A percentile compares a stretch with the other conserved stretches of the same genome.
These are phyloP conservation scores for Acer negundo DNA, from an alignment of 345 rosid genomes.

Conservation along the genomic window DNA sequence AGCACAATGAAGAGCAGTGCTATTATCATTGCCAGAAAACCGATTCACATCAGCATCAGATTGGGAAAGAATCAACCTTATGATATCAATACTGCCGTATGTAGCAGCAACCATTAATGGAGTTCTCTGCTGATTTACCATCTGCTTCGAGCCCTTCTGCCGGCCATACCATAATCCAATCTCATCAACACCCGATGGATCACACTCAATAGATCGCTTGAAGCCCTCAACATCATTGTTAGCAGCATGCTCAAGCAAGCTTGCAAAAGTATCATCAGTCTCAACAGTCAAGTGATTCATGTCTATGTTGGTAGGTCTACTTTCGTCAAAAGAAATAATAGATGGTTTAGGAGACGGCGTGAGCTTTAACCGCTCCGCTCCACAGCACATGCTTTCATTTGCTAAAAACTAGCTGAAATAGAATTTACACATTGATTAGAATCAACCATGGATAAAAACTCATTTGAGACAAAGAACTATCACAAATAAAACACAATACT, in stretches of 20 bases:
- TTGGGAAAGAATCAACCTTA: conserved; percentile 64
- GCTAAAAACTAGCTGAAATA: conserved; percentile 33
- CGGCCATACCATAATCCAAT: conserved; percentile 92
- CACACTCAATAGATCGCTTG: conserved; percentile 52
- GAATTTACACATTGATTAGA: conserved; percentile 17
- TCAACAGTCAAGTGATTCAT: conserved; percentile 82
- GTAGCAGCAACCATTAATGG: conserved; percentile 96
- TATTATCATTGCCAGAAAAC: conserved; percentile 60
- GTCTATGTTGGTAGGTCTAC: conserved; percentile 29
- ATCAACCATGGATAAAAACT: conserved; percentile 17
- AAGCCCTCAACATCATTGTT: conserved; percentile 75
- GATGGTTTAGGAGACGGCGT: conserved; percentile 26
- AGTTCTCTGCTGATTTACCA: conserved; percentile 80
- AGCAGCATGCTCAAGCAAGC: conserved; percentile 95
- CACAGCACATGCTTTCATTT: conserved; percentile 62
- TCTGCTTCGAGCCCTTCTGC: conserved; percentile 75
- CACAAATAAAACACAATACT: background rate
- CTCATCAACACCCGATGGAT: conserved; percentile 70
- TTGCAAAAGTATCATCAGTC: conserved; percentile 82
- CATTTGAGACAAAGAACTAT: conserved; percentile 9
- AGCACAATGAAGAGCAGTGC: conserved; percentile 95
- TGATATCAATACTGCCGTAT: conserved; percentile 78
- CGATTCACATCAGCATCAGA: conserved; percentile 80
- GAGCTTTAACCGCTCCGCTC: conserved; percentile 45
- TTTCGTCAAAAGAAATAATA: conserved; percentile 36